phyloP scores from a whole-genome alignment of 179 eudicot genomes.

The Gypsophila paniculata region DNA sequence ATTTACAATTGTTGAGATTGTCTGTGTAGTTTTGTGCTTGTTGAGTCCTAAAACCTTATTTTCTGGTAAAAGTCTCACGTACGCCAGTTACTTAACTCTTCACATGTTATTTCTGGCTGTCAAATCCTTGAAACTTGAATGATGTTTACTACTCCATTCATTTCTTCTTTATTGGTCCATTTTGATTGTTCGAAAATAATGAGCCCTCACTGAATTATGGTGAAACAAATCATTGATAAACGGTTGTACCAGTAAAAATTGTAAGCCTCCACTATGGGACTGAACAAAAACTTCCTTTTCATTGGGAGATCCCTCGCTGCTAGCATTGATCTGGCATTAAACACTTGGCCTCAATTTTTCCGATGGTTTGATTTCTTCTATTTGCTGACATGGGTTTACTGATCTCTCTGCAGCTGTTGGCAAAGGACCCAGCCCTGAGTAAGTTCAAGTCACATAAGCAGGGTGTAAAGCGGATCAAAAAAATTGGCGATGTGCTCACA shows the following conservation, averaged over 20 bases:
- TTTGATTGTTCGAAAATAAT: no score
- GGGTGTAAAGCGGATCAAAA: slow-evolving; percentile 51
- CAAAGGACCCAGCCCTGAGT: slow-evolving; percentile 58
- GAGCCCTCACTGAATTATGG: neutral
- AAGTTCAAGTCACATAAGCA: slow-evolving; percentile 70
- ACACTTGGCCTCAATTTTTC: neutral
- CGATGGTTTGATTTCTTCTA: neutral
- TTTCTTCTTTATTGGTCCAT: neutral
- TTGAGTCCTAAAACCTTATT: neutral
- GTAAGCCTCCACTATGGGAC: neutral
- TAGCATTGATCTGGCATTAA: neutral
- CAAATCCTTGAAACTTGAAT: neutral
- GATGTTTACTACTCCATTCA: neutral
- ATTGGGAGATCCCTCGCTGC: neutral
- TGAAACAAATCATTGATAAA: no score
- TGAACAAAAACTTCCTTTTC: neutral
- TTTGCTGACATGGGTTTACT: slow-evolving; percentile 18
- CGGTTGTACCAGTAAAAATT: no score
- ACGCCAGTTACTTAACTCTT: neutral
- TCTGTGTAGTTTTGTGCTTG: neutral
- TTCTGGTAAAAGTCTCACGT: neutral
- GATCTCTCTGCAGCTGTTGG: slow-evolving; percentile 55
- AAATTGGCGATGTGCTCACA: slow-evolving; percentile 65
- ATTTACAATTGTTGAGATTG: neutral
- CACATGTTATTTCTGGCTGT: no score